A percentile compares a stretch with the other conserved stretches of the same genome.
These are phyloP conservation scores for Boletus patriciae DNA, from an alignment of 768 basidiomycete genomes.

Conservation along the genomic window DNA sequence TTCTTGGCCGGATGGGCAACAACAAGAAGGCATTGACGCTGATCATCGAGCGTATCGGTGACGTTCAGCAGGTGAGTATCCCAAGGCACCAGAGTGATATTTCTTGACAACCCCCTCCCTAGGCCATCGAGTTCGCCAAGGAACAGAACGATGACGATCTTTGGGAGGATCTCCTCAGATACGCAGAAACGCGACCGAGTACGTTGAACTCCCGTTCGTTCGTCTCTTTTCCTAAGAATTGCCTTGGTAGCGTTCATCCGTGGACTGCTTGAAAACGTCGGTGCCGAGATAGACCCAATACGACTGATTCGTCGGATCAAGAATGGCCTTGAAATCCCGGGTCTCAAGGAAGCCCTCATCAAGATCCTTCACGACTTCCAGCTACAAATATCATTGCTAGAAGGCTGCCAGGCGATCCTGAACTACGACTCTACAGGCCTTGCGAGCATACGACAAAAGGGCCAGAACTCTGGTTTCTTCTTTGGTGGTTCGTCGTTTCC, in stretches of 20 bases:
- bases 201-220: constrained; percentile 17
- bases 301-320: constrained; percentile 92
- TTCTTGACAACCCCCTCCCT: not conserved
- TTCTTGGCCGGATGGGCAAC: constrained; percentile 96
- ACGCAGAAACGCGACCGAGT: constrained; percentile 94
- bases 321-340: constrained; percentile 95
- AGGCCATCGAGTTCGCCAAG: constrained; percentile 98
- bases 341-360: constrained; percentile 89
- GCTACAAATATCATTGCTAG: constrained; percentile 87
- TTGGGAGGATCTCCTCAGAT: constrained; percentile 94
- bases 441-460: constrained; percentile 62
- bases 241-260: constrained; percentile 77
- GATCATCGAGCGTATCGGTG: constrained; percentile 92
- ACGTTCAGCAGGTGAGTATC: constrained; percentile 75
- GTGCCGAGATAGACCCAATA: constrained; percentile 93
- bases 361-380: constrained; percentile 98
- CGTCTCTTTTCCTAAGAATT: not conserved
- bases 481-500: constrained; percentile 57
- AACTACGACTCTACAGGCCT: constrained; percentile 79
- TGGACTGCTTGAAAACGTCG: constrained; percentile 92
- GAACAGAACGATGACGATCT: constrained; percentile 96
- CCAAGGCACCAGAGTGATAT: not conserved
- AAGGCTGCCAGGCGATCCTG: constrained; percentile 88
- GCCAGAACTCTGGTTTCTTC: constrained; percentile 81
- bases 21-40: constrained; percentile 92